phyloP scores from a whole-genome alignment of 768 basidiomycete species.

The Naganishia friedmannii region DNA sequence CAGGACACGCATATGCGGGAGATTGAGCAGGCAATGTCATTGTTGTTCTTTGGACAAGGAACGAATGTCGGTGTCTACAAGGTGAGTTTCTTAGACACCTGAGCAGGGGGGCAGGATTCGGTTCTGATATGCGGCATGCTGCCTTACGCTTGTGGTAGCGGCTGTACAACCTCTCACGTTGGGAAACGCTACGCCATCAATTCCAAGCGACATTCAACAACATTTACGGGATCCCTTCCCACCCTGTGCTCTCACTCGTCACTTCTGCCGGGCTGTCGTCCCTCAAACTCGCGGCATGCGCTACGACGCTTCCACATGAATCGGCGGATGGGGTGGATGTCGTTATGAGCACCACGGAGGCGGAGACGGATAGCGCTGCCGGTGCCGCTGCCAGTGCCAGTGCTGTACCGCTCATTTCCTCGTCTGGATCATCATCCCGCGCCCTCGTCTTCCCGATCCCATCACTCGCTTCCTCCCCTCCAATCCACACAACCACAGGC shows the following conservation, averaged over 20 bases:
- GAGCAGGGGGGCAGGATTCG: neutral
- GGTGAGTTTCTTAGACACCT: conserved; percentile 53
- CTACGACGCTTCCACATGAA: conserved; percentile 39
- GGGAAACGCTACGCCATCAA: conserved; percentile 68
- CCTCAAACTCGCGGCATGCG: conserved; percentile 83
- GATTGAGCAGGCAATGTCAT: conserved; percentile 69
- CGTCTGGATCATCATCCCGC: conserved; percentile 39
- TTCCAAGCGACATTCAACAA: conserved; percentile 85
- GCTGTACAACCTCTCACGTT: conserved; percentile 75
- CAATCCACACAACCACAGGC: conserved; percentile 44
- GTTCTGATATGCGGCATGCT: neutral
- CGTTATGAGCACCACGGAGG: conserved; percentile 61
- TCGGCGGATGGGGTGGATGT: conserved; percentile 77
- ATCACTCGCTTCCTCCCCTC: conserved; percentile 41
- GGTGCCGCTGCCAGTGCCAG: too few relatives aligned
- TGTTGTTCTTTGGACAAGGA: conserved; percentile 67
- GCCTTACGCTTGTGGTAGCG: conserved; percentile 56
- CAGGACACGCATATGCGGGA: conserved; percentile 70
- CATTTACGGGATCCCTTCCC: conserved; percentile 79
- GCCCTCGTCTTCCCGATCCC: conserved; percentile 51
- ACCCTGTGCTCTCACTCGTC: conserved; percentile 80
- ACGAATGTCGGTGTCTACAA: conserved; percentile 77
- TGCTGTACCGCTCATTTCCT: too few relatives aligned
- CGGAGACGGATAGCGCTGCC: too few relatives aligned
- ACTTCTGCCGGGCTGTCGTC: conserved; percentile 88